Conservation (phyloP, 768 basidiomycete species). For the Rhodosporidiobolus sp. region DNA sequence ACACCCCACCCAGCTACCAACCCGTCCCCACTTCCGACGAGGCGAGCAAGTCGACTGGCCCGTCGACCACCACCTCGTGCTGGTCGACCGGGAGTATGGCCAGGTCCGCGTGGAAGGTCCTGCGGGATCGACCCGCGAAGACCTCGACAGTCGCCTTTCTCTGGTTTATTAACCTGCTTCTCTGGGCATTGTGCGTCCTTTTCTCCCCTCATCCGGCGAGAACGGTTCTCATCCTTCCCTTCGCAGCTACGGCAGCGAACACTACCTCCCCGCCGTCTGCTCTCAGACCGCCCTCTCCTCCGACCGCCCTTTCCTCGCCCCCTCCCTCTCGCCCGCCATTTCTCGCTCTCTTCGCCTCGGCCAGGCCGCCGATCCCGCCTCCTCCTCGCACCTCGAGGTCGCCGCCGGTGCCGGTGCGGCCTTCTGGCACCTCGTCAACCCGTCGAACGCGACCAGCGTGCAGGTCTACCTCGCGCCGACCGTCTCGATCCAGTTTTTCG, state of each 20-base stretch:
- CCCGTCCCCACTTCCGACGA: slow-evolving; percentile 48
- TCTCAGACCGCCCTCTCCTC: slow-evolving; percentile 37
- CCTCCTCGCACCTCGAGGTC: slow-evolving; percentile 53
- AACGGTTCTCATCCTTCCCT: not conserved
- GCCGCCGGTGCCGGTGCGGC: slow-evolving; percentile 43
- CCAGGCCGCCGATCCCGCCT: slow-evolving; percentile 37
- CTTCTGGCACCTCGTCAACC: slow-evolving; percentile 76
- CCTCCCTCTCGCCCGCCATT: slow-evolving; percentile 20
- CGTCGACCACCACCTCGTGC: not conserved
- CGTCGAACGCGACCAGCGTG: slow-evolving; percentile 61
- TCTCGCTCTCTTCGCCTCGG: slow-evolving; percentile 14
- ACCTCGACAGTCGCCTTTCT: slow-evolving; percentile 36
- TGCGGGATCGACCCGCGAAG: slow-evolving; percentile 29
- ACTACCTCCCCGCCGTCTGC: slow-evolving; percentile 42
- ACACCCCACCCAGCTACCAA: slow-evolving; percentile 57
- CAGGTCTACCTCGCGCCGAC: slow-evolving; percentile 80
- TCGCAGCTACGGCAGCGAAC: slow-evolving; percentile 39
- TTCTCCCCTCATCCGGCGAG: slow-evolving; percentile 55
- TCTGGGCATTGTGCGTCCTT: slow-evolving; percentile 7
- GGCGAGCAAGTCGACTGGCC: slow-evolving; percentile 12
- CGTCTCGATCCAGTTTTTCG: slow-evolving; percentile 64
- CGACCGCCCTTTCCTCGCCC: slow-evolving; percentile 36
- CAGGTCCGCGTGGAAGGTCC: slow-evolving; percentile 10
- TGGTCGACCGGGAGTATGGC: not conserved
- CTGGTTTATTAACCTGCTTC: slow-evolving; percentile 31